Percentiles rank a stretch among this genome's conserved stretches.
Evolutionary conservation across 768 basidiomycete species (phyloP).

Genomic region (Trametes maxima): DNA sequence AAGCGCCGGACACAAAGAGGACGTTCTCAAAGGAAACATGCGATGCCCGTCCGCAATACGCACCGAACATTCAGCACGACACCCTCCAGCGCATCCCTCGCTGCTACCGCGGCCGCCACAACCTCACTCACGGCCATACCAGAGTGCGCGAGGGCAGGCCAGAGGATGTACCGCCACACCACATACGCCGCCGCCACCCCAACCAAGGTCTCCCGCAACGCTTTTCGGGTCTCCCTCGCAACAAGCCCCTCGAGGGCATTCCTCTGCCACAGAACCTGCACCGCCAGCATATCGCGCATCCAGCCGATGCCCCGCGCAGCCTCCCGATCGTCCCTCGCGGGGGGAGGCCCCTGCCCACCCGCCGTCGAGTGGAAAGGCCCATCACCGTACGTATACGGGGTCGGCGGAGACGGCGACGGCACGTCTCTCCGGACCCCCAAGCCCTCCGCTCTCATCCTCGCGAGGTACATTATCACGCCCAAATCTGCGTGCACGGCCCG

Average conservation of each 20-base stretch:
- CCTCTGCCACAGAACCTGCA: neutral
- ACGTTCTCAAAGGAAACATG: neutral
- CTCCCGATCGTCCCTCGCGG: neutral
- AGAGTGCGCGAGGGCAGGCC: neutral
- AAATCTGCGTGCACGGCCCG: too few species aligned
- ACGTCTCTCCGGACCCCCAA: too few species aligned
- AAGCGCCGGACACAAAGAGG: neutral
- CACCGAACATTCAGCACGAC: neutral
- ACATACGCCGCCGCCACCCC: neutral
- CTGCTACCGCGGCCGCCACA: neutral
- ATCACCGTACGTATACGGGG: too few species aligned
- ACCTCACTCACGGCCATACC: neutral
- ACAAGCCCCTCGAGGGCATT: neutral
- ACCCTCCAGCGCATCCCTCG: neutral
- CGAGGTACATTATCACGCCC: neutral
- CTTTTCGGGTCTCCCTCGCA: neutral
- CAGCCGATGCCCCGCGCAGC: neutral
- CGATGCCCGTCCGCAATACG: neutral
- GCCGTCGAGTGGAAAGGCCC: too few species aligned
- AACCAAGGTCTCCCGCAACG: neutral
- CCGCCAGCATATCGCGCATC: neutral
- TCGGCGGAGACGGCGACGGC: too few species aligned
- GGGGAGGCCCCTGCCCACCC: neutral
- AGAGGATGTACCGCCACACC: neutral
- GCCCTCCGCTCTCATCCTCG: neutral